phyloP scores from a whole-genome alignment of 1,284 basidiomycete species.

The Puccinia hordei region DNA sequence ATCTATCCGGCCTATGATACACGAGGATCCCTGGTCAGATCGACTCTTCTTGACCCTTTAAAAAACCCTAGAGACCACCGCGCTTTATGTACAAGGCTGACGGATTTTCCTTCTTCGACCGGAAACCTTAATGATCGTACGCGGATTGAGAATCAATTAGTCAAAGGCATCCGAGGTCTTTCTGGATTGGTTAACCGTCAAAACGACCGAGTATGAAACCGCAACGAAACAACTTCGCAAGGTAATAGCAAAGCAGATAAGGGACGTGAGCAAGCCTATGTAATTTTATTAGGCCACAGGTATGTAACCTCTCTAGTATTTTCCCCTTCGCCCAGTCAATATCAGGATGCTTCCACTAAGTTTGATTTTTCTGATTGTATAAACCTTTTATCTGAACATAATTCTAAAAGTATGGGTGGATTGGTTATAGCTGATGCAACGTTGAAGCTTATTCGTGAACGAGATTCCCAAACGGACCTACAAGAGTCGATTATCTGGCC shows the following conservation, averaged over 20 bases:
- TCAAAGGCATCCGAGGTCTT: slow-evolving; percentile 39
- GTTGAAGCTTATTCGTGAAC: slow-evolving; percentile 37
- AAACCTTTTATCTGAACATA: background rate
- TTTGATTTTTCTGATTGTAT: background rate
- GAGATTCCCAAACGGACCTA: slow-evolving; percentile 11
- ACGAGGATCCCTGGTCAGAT: slow-evolving; percentile 41
- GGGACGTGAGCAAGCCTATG: slow-evolving; percentile 24
- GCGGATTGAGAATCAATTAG: background rate
- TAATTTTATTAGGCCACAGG: slow-evolving; percentile 40
- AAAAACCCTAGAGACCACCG: no score
- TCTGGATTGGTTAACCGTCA: slow-evolving; percentile 48
- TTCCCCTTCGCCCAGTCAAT: background rate
- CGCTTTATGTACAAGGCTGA: background rate
- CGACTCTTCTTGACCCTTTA: background rate
- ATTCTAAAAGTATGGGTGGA: slow-evolving; percentile 36
- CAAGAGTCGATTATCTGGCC: slow-evolving; percentile 44
- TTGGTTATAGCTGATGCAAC: slow-evolving; percentile 46
- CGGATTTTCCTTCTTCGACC: background rate
- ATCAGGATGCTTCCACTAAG: no score
- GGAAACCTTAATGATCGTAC: background rate
- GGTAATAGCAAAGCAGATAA: background rate
- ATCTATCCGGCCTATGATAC: slow-evolving; percentile 49
- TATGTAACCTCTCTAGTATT: background rate
- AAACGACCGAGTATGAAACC: slow-evolving; percentile 39
- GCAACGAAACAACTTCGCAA: slow-evolving; percentile 2